Base-by-base conservation (phyloP, 2,329 filamentous ascomycete species). In the Parastagonospora nodorum region DNA sequence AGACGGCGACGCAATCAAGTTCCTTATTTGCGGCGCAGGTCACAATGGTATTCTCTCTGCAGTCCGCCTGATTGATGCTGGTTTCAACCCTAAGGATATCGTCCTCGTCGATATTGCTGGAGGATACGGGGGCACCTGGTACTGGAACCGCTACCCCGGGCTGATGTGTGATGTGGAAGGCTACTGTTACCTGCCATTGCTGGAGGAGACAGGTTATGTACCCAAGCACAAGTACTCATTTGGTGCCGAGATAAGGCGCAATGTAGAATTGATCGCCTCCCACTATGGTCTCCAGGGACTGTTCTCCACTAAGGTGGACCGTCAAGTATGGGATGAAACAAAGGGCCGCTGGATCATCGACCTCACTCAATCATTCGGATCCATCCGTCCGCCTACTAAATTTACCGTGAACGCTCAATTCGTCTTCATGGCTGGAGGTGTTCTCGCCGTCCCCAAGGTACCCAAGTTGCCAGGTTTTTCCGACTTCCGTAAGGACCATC, bases 141-240 rank as follows among this genome's bases (percentile, higher is more conserved):
- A 77, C 55, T 79, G 73, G 69, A 79, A 79, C 43, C 40, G 72
- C 8, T 80, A 79, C 50, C 77, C 78, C 8, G 78, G 78, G 1
- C 48, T 77, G 8, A 71, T 68, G 58, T 86, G 83, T 60, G 84
- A 87, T 57, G 68, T 84, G 4, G 84, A 87, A 65, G 74, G 77
- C 31, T 84, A 82, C 53, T 72, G 78, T 19, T 87, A 87, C 59
- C 66, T 86, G 14, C 83, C 83, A 2, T 66, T 84, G 6, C 74
- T 86, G 2, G 83, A 86, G 51, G 82, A 86, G 63, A 84, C 76
- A 2, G 79, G 78, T 0, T 84, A 83, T 60, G 75, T 84, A 59
- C 84, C 84, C 0, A 78, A 71, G 31, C 71, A 80, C 19, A 72
- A 73, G 24, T 81, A 80, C 55, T 61, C 74, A 0, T 65, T 66